Evolutionary conservation across 495 filamentous ascomycete species (phyloP).

Genomic region (Hypoxylon crocopeplum): DNA sequence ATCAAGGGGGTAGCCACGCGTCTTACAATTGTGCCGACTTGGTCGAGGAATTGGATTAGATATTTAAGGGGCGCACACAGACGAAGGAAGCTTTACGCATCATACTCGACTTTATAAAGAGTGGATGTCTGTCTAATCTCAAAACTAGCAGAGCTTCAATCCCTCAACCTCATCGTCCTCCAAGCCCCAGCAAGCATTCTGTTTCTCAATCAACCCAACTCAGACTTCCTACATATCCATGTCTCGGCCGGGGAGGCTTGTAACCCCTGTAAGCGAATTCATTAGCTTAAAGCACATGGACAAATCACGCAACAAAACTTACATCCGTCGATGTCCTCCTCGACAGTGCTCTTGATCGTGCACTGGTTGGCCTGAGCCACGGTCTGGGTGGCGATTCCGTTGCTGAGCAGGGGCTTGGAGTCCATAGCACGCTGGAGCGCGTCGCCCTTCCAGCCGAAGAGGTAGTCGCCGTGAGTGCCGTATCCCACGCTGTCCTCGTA

Average conservation of each 20-base stretch:
- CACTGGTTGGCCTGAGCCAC: conserved; percentile 46
- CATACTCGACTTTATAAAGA: too few relatives aligned
- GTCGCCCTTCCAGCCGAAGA: conserved; percentile 53
- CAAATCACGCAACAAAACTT: conserved; percentile 26
- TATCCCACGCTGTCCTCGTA: conserved; percentile 45
- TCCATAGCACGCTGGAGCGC: conserved; percentile 51
- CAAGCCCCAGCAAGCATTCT: neutral
- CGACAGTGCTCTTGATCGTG: conserved; percentile 45
- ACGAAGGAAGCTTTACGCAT: too few relatives aligned
- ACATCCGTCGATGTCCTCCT: conserved; percentile 50
- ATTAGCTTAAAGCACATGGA: conserved; percentile 14
- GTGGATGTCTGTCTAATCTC: too few relatives aligned
- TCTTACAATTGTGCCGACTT: too few relatives aligned
- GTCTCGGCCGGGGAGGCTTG: conserved; percentile 16
- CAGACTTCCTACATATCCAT: conserved; percentile 25
- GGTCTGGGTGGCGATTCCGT: conserved; percentile 44
- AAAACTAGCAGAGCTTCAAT: neutral
- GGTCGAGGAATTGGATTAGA: too few relatives aligned
- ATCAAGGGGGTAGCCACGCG: too few relatives aligned
- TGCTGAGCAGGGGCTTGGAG: conserved; percentile 40
- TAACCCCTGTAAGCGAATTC: conserved; percentile 7
- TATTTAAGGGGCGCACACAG: too few relatives aligned
- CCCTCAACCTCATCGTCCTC: neutral
- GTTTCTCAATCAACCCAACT: neutral
- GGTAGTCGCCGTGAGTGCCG: conserved; percentile 52